Evolutionary conservation across 106 monocot genomes (phyloP).

Genomic region (Narthecium ossifragum): DNA sequence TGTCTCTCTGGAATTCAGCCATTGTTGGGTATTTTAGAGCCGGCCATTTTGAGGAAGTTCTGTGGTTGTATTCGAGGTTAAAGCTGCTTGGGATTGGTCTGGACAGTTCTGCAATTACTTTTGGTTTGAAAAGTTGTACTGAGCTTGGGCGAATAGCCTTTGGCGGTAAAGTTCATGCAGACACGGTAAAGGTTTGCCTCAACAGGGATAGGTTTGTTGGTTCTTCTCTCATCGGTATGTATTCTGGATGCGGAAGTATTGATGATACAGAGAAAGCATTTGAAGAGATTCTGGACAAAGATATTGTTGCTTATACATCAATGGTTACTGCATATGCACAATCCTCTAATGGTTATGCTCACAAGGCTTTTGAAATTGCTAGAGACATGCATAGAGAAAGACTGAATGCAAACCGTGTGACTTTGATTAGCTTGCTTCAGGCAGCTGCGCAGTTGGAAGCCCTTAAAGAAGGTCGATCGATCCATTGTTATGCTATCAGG

Average conservation of each 20-base stretch:
- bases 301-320: slow-evolving; percentile 56
- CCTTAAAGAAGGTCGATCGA: slow-evolving; percentile 28
- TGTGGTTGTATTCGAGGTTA: slow-evolving; percentile 25
- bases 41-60: slow-evolving; percentile 32
- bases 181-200: slow-evolving; percentile 37
- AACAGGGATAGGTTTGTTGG: slow-evolving; percentile 41
- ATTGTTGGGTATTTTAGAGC: slow-evolving; percentile 54
- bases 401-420: slow-evolving; percentile 47
- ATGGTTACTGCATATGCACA: slow-evolving; percentile 55
- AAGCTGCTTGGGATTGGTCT: slow-evolving; percentile 26
- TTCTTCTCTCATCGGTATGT: slow-evolving; percentile 52
- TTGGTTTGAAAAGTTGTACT: slow-evolving; percentile 52
- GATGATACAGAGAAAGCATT: slow-evolving; percentile 40
- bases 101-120: slow-evolving; percentile 41
- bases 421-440: slow-evolving; percentile 59
- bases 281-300: slow-evolving; percentile 52
- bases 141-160: slow-evolving; percentile 16
- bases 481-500: slow-evolving; percentile 61
- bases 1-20: slow-evolving; percentile 61
- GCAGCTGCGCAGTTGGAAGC: slow-evolving; percentile 34
- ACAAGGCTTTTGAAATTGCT: slow-evolving; percentile 43
- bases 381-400: slow-evolving; percentile 39
- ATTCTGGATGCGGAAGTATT: slow-evolving; percentile 23
- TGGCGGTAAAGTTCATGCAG: slow-evolving; percentile 42
- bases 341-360: too few relatives aligned